phyloP scores from a whole-genome alignment of 495 filamentous ascomycete genomes.

The Neurospora sp. region DNA sequence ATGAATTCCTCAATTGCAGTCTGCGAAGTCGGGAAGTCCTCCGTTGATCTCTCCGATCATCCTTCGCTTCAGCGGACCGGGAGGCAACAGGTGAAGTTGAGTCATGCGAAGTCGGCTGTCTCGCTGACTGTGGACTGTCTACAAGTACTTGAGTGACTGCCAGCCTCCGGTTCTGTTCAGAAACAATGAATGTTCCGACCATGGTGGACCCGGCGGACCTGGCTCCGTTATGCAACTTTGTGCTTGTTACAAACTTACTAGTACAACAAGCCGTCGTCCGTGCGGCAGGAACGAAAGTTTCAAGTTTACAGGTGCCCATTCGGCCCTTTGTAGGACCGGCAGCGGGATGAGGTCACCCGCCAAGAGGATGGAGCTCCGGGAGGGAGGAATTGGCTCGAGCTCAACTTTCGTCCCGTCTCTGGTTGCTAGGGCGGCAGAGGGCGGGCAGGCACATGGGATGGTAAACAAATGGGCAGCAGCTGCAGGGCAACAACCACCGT shows the following conservation, averaged over 20 bases:
- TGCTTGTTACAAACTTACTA: neutral
- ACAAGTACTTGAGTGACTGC: neutral
- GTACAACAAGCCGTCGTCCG: slow-evolving; percentile 1
- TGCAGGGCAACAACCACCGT: neutral
- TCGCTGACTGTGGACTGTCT: neutral
- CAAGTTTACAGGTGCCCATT: neutral
- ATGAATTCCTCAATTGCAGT: neutral
- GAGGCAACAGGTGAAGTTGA: neutral
- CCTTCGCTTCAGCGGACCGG: neutral
- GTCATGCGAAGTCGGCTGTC: neutral
- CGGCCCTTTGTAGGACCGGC: neutral
- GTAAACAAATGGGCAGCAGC: neutral
- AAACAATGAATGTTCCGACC: neutral
- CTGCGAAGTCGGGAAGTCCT: neutral
- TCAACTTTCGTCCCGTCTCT: neutral
- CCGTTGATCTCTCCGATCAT: neutral
- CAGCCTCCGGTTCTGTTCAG: neutral
- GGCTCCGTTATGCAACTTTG: neutral
- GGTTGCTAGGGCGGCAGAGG: neutral
- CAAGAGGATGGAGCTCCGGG: neutral
- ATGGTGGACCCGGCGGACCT: neutral
- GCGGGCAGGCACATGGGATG: neutral
- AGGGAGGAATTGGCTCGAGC: neutral
- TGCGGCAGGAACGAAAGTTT: neutral
- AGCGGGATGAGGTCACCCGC: slow-evolving; percentile 6